Evolutionary conservation across 805 yeast genomes (phyloP).

Genomic region (Grigorovia transvaalensis): DNA sequence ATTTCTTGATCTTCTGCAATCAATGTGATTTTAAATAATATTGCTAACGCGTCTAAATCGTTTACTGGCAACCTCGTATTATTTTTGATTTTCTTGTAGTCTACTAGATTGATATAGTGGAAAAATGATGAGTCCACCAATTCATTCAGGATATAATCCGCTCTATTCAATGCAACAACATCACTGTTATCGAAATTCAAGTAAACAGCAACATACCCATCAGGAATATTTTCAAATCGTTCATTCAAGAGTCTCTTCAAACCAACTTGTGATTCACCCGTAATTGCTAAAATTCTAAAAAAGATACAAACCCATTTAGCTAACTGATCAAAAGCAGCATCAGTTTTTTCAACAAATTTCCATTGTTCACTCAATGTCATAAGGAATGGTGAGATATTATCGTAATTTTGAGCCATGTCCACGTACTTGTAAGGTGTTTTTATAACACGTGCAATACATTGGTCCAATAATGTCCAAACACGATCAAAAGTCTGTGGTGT

Average conservation of each 20-base stretch:
- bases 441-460: slow-evolving; percentile 58
- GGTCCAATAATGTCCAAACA: slow-evolving; percentile 63
- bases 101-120: slow-evolving; percentile 28
- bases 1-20: slow-evolving; percentile 22
- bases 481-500: slow-evolving; percentile 16
- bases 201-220: slow-evolving; percentile 6
- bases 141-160: slow-evolving; percentile 10
- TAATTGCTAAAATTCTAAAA: slow-evolving; percentile 36
- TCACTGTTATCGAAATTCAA: slow-evolving; percentile 16
- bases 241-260: slow-evolving; percentile 6
- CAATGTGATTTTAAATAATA: slow-evolving; percentile 32
- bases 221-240: slow-evolving; percentile 6
- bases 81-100: slow-evolving; percentile 21
- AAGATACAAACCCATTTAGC: slow-evolving; percentile 43
- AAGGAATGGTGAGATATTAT: slow-evolving; percentile 43
- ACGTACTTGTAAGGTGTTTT: slow-evolving; percentile 77
- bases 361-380: slow-evolving; percentile 61
- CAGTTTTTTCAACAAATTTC: slow-evolving; percentile 34
- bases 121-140: slow-evolving; percentile 24
- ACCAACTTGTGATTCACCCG: slow-evolving; percentile 48
- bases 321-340: slow-evolving; percentile 13
- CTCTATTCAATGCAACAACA: slow-evolving; percentile 6
- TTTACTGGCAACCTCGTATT: slow-evolving; percentile 33
- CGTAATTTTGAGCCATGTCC: slow-evolving; percentile 38
- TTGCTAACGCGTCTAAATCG: slow-evolving; percentile 39